Evolutionary conservation across 108 stramenopile species (phyloP), one percentile per base, ranked within the genome.

Genomic region (Licmophora abbreviata): DNA sequence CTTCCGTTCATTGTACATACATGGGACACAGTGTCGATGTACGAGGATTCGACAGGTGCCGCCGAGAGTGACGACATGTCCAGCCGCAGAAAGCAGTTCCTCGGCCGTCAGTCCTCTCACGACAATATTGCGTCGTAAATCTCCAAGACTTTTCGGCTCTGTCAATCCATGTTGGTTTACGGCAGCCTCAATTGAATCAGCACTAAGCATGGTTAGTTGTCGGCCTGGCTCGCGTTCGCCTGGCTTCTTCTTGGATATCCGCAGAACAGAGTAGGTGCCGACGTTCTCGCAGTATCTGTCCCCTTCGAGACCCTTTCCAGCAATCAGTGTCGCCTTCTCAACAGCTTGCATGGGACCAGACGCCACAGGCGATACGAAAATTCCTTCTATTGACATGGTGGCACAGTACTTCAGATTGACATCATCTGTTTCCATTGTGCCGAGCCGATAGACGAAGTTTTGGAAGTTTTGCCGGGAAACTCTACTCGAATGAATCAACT

Each of bases 111-210:
- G 48, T 14, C 64, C 64, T 14, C 21, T 4, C 20, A 65, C 32
- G 25, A 65, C 58, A 29, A 65, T 22, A 46, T 65, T 65, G 15
- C 64, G 49, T 12, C 64, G 48, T 29, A 65, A 47, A 25, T 58
- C 50, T 11, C 48, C 47, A 4, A 44, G 0, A 11, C 23, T 14
- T 6, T 26, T 27, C 23, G 32, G 22, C 7, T 43, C 27, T 21
- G 20, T 23, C 46, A 64, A 49, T 4, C 48, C 56, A 18, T 21
- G 28, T 28, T 41, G 5, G 15, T 34, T 0, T 18, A 59, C 28
- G 0, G 58, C 58, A 8, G 1, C 43, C 26, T 44, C 21, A 22
- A 59, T 42, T 21, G 26, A 41, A 8, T 65, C 64, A 0, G 49
- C 40, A 0, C 54, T 56, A 3, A 65, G 38, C 27, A 65, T 29